These are phyloP conservation scores for Tulasnella sp. DNA, from an alignment of 768 basidiomycete genomes.

Conservation along the genomic window DNA sequence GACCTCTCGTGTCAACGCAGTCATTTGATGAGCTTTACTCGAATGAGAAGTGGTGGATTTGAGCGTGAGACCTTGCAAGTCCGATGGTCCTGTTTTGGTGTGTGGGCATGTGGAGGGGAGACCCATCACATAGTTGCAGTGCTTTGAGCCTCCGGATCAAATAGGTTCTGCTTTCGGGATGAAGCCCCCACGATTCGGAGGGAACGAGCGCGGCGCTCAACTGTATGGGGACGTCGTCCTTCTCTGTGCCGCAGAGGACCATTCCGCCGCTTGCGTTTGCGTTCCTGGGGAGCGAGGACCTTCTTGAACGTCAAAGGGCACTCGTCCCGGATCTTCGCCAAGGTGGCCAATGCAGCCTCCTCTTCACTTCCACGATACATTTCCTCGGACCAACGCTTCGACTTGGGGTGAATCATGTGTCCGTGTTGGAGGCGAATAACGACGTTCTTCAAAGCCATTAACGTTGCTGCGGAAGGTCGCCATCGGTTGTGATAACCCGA, in stretches of 20 bases:
- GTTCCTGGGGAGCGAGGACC: background rate
- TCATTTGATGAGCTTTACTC: background rate
- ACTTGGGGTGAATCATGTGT: background rate
- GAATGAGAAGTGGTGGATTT: background rate
- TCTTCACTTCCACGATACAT: slow-evolving; percentile 25
- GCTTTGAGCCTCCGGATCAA: background rate
- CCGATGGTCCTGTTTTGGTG: background rate
- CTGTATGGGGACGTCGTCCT: background rate
- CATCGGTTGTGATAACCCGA: slow-evolving; percentile 4
- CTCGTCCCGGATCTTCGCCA: slow-evolving; percentile 41
- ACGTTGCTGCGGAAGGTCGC: slow-evolving; percentile 2
- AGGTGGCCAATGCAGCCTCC: slow-evolving; percentile 35
- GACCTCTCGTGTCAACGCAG: slow-evolving; percentile 29
- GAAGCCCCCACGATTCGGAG: background rate
- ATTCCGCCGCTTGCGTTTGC: background rate
- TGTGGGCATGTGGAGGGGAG: background rate
- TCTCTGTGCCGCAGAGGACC: background rate
- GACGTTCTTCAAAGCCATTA: slow-evolving; percentile 3
- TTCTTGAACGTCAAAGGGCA: slow-evolving; percentile 35
- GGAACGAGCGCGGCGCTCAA: background rate
- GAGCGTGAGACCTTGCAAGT: background rate
- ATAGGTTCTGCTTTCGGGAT: background rate
- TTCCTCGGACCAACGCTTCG: background rate
- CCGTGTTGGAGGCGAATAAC: slow-evolving; percentile 1
- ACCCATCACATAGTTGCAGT: background rate